Evolutionary conservation across 192 early-diverging fungal genomes (phyloP).

Genomic region (Podila epicladia): DNA sequence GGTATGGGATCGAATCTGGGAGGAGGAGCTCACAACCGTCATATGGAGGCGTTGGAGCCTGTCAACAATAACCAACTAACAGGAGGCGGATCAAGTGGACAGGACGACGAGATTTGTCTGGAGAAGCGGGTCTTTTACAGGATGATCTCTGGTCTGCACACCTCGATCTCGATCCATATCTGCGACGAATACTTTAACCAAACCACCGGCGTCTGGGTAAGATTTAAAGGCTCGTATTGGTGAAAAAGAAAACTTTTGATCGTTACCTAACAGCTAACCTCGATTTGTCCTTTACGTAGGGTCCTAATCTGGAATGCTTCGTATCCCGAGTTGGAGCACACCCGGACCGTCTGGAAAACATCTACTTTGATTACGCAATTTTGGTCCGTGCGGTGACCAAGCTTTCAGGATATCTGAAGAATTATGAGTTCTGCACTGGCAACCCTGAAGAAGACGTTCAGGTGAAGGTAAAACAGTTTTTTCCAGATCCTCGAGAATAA

Average conservation of each 20-base stretch:
- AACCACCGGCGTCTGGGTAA: slow-evolving; percentile 86
- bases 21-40: neutral
- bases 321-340: slow-evolving; percentile 83
- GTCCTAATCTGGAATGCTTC: slow-evolving; percentile 91
- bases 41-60: neutral
- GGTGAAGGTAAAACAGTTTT: slow-evolving; percentile 47
- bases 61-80: slow-evolving; percentile 5
- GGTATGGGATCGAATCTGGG: neutral
- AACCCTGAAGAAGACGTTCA: slow-evolving; percentile 61
- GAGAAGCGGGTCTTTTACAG: slow-evolving; percentile 85
- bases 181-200: slow-evolving; percentile 91
- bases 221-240: neutral
- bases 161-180: slow-evolving; percentile 96
- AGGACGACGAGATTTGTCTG: slow-evolving; percentile 67
- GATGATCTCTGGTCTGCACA: slow-evolving; percentile 83
- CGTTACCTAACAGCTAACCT: neutral
- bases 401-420: slow-evolving; percentile 73
- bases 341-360: slow-evolving; percentile 92
- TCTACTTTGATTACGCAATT: slow-evolving; percentile 93
- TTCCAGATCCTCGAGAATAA: neutral
- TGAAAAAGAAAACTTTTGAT: neutral
- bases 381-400: slow-evolving; percentile 88
- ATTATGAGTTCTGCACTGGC: slow-evolving; percentile 81
- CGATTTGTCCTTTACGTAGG: slow-evolving; percentile 36
- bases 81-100: neutral